phyloP scores from a whole-genome alignment of 352 stramenopile species.

The Peronospora belbahrii region DNA sequence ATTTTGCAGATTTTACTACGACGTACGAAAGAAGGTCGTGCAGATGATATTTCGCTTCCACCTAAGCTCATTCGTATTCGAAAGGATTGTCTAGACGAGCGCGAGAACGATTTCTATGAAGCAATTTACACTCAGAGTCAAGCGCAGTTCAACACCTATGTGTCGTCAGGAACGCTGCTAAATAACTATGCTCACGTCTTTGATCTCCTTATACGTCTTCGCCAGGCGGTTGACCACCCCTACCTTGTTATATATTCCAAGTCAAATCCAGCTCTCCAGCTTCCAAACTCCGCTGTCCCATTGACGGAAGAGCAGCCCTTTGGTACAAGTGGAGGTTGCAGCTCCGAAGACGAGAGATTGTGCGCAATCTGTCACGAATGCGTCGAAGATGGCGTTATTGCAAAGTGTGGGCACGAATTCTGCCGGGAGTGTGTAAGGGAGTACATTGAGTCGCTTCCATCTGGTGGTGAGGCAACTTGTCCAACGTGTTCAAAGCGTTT shows the following conservation, averaged over 20 bases:
- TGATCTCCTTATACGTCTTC: conserved; percentile 95
- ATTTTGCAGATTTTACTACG: conserved; percentile 89
- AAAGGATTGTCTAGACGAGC: conserved; percentile 78
- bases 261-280: conserved; percentile 70
- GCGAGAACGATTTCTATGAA: conserved; percentile 98
- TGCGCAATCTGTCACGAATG: conserved; percentile 93
- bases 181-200: conserved; percentile 99
- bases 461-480: conserved; percentile 54
- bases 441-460: conserved; percentile 66
- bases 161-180: conserved; percentile 94
- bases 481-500: conserved; percentile 76
- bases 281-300: conserved; percentile 33
- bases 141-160: conserved; percentile 98
- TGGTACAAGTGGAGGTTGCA: conserved; percentile 19
- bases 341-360: conserved; percentile 16
- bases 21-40: conserved; percentile 96
- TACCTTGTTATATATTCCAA: conserved; percentile 94
- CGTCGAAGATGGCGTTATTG: conserved; percentile 81
- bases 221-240: conserved; percentile 97
- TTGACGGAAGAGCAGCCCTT: conserved; percentile 66
- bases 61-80: conserved; percentile 85
- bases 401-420: conserved; percentile 89
- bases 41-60: conserved; percentile 90
- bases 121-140: conserved; percentile 96
- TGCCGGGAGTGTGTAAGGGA: conserved; percentile 85